Evolutionary conservation across 306 rosid species (phyloP), one percentile per base, ranked within the genome.

Genomic region (Mucuna pruriens): DNA sequence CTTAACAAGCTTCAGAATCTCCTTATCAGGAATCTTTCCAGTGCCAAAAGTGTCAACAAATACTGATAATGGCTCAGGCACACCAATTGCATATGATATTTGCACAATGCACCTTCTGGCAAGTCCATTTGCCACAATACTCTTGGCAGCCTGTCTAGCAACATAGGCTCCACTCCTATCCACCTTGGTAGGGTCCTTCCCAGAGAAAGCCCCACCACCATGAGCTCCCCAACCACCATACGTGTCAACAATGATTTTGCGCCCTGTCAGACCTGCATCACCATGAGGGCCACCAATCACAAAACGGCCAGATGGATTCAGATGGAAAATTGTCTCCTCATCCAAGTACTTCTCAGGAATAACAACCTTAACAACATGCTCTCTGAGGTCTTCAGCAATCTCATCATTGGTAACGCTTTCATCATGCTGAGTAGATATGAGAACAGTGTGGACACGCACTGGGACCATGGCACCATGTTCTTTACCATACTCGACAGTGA

Each of bases 61-160:
- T 79, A 85, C 92, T 0, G 91, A 89, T 33, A 89, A 49, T 31
- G 93, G 91, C 58, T 89, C 85, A 5, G 91, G 88, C 54, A 87
- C 85, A 46, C 88, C 88, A 75, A 89, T 89, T 60, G 91, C 93
- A 74, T 89, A 87, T 16, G 91, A 89, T 71, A 87, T 88, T 61
- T 89, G 93, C 55, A 87, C 92, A 29, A 83, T 81, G 88, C 92
- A 89, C 88, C 92, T 78, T 52, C 85, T 82, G 20, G 91, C 91
- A 46, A 84, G 91, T 19, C 87, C 91, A 79, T 26, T 84, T 46
- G 93, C 89, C 40, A 85, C 16, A 64, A 17, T 64, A 4, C 71
- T 64, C 46, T 36, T 64, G 48, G 71, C 48, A 64, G 46, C 71
- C 26, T 64, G 71, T 64, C 71, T 64, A 36, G 48, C 71, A 64